These are phyloP conservation scores for Macadamia integrifolia DNA, from an alignment of 164 flowering plant species.

Conservation along the genomic window DNA sequence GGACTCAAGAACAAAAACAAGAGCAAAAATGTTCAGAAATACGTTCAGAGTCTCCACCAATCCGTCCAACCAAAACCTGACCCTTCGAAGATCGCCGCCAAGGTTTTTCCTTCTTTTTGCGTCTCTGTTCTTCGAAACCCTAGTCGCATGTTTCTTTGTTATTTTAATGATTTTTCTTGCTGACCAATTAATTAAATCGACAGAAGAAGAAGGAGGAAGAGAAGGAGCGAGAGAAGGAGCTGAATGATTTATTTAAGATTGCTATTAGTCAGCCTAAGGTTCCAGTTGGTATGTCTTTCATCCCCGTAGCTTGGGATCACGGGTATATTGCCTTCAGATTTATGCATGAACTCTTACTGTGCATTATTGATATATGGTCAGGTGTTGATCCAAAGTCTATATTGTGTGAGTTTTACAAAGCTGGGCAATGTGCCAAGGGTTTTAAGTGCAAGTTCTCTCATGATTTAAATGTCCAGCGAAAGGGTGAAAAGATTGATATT, in stretches of 20 bases:
- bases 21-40: slow-evolving; percentile 92
- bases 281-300: slow-evolving; percentile 54
- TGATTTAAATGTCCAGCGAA: slow-evolving; percentile 89
- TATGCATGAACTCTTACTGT: background rate
- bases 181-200: slow-evolving; percentile 1
- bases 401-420: slow-evolving; percentile 86
- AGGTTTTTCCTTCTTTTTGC: slow-evolving; percentile 32
- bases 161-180: background rate
- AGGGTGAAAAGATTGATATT: slow-evolving; percentile 93
- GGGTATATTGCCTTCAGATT: background rate
- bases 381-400: slow-evolving; percentile 99
- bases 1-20: slow-evolving; percentile 97
- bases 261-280: slow-evolving; percentile 97
- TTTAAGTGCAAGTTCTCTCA: slow-evolving; percentile 98
- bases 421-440: slow-evolving; percentile 90
- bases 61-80: slow-evolving; percentile 76
- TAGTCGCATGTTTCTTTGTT: background rate
- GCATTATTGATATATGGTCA: slow-evolving; percentile 19
- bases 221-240: slow-evolving; percentile 85
- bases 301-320: background rate
- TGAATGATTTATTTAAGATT: slow-evolving; percentile 82
- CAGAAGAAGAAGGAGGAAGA: slow-evolving; percentile 99
- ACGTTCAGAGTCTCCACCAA: slow-evolving; percentile 74
- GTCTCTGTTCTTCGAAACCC: background rate
- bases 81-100: slow-evolving; percentile 53